These are phyloP conservation scores for Cordyceps sp. DNA, from an alignment of 2,329 filamentous ascomycete genomes.

Conservation along the genomic window DNA sequence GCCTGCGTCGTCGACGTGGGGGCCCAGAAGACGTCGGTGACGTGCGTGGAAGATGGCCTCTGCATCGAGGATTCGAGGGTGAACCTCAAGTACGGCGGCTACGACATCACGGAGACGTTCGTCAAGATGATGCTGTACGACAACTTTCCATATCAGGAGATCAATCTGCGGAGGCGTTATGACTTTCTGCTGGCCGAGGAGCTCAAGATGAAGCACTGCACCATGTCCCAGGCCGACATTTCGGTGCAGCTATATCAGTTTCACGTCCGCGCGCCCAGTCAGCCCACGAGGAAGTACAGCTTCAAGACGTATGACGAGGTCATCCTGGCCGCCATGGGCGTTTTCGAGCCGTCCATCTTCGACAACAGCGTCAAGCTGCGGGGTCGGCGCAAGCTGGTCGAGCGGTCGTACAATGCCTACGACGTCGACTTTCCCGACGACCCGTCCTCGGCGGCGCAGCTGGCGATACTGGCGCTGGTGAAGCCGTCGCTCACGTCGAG, in stretches of 20 bases:
- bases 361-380: slow-evolving; percentile 66
- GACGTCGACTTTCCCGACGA: slow-evolving; percentile 79
- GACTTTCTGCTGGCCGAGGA: slow-evolving; percentile 92
- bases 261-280: slow-evolving; percentile 72
- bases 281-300: slow-evolving; percentile 80
- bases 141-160: slow-evolving; percentile 87
- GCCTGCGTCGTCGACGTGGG: slow-evolving; percentile 93
- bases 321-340: slow-evolving; percentile 82
- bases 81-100: slow-evolving; percentile 86
- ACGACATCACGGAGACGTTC: slow-evolving; percentile 85
- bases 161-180: slow-evolving; percentile 78
- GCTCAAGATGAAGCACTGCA: slow-evolving; percentile 84
- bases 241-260: slow-evolving; percentile 82
- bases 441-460: slow-evolving; percentile 69
- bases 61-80: slow-evolving; percentile 87
- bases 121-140: slow-evolving; percentile 97
- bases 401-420: slow-evolving; percentile 84
- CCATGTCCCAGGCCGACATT: slow-evolving; percentile 77
- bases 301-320: slow-evolving; percentile 98
- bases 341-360: slow-evolving; percentile 78
- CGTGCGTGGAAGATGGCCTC: slow-evolving; percentile 92
- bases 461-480: slow-evolving; percentile 43
- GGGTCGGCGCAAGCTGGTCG: slow-evolving; percentile 65
- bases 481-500: slow-evolving; percentile 38
- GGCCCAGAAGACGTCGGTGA: slow-evolving; percentile 92